These are phyloP conservation scores for Haberlea rhodopensis DNA, from an alignment of 257 asterid genomes.

Conservation along the genomic window DNA sequence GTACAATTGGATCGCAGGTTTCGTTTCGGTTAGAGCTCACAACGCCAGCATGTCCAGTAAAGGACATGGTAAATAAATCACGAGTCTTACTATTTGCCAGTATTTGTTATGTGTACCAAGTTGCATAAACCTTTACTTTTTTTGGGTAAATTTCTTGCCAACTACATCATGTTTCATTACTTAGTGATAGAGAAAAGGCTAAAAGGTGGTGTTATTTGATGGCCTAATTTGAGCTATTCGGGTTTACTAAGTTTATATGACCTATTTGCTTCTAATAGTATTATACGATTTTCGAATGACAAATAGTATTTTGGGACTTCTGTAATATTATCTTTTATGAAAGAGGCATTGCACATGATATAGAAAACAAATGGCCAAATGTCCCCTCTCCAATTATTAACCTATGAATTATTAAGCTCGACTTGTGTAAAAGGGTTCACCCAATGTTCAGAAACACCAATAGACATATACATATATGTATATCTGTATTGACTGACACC, in stretches of 20 bases:
- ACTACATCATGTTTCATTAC: constrained; percentile 18
- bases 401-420: background rate
- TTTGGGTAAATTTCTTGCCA: constrained; percentile 13
- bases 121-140: constrained; percentile 39
- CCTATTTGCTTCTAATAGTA: no score
- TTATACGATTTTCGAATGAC: no score
- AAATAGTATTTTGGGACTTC: no score
- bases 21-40: constrained; percentile 94
- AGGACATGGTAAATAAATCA: constrained; percentile 87
- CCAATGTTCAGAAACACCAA: no score
- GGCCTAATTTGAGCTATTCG: background rate
- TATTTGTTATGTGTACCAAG: constrained; percentile 43
- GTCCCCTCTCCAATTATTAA: no score
- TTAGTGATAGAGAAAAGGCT: constrained; percentile 6
- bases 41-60: constrained; percentile 98
- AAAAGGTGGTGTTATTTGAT: background rate
- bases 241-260: no score
- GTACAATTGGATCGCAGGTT: constrained; percentile 63
- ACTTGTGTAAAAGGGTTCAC: no score
- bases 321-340: constrained; percentile 31
- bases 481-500: no score
- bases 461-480: no score
- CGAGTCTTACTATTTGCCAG: no score
- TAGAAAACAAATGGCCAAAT: constrained; percentile 6
- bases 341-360: constrained; percentile 39